phyloP scores from a whole-genome alignment of 305 asterid species.

The Withania somnifera region DNA sequence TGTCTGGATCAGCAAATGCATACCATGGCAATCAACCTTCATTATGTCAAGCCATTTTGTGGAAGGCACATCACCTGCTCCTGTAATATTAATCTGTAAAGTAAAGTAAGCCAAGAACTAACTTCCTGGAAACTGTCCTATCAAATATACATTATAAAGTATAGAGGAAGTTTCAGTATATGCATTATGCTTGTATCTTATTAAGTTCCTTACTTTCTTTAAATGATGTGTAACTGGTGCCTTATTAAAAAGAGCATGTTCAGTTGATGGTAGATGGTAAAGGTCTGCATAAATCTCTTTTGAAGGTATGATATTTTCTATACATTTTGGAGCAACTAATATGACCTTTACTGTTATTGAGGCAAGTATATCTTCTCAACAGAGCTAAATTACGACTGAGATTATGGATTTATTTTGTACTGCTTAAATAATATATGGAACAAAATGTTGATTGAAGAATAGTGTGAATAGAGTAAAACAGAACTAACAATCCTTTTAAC shows the following conservation, averaged over 20 bases:
- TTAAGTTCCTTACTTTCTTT: not conserved
- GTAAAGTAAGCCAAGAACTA: not conserved
- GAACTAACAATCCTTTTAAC: not conserved
- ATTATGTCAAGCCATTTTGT: not conserved
- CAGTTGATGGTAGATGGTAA: not conserved
- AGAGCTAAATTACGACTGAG: not conserved
- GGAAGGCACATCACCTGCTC: not conserved
- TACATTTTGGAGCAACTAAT: not conserved
- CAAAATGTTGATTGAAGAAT: not conserved
- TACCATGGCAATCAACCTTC: not conserved
- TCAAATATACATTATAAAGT: not conserved
- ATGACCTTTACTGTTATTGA: not conserved
- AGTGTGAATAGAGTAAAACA: not conserved
- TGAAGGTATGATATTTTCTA: not conserved
- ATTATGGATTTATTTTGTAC: not conserved
- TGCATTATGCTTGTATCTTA: not conserved
- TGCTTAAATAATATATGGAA: not conserved
- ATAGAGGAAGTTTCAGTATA: not conserved
- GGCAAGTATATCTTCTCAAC: not conserved
- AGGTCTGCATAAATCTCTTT: not conserved
- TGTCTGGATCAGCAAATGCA: not conserved
- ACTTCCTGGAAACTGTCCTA: not conserved
- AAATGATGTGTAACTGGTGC: not conserved
- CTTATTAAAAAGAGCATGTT: not conserved
- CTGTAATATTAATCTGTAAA: not conserved